Conservation (phyloP, 352 stramenopile species). For the Phytophthora pseudosyringae region DNA sequence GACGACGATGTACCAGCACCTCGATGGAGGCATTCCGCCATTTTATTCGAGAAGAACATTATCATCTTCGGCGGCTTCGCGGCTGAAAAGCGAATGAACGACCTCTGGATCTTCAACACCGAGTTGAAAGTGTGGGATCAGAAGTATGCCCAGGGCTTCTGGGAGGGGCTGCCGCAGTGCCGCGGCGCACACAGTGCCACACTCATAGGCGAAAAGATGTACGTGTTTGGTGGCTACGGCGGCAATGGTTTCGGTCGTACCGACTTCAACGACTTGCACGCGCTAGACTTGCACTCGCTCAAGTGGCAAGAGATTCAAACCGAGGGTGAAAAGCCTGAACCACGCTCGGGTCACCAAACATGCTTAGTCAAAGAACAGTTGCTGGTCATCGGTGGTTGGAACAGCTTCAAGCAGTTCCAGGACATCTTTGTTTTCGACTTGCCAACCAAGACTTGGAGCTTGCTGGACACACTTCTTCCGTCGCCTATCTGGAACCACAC, state of each 20-base stretch:
- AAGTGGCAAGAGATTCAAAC: conserved; percentile 91
- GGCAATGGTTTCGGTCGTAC: conserved; percentile 93
- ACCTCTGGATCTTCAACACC: conserved; percentile 97
- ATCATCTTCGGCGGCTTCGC: conserved; percentile 96
- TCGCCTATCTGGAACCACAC: conserved; percentile 95
- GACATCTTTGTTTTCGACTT: conserved; percentile 96
- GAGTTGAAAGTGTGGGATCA: conserved; percentile 94
- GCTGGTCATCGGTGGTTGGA: conserved; percentile 97
- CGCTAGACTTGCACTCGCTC: conserved; percentile 91
- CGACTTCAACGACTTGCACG: conserved; percentile 96
- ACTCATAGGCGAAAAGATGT: conserved; percentile 90
- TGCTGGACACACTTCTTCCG: conserved; percentile 54
- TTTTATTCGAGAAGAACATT: conserved; percentile 86
- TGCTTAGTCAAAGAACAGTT: conserved; percentile 91
- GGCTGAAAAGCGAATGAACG: conserved; percentile 94
- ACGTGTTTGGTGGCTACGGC: conserved; percentile 97
- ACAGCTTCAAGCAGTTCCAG: conserved; percentile 95
- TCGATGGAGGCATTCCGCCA: conserved; percentile 86
- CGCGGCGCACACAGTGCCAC: conserved; percentile 92
- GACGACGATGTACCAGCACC: conserved; percentile 72
- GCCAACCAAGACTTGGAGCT: conserved; percentile 85
- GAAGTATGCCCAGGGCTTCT: conserved; percentile 87
- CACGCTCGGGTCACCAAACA: conserved; percentile 94
- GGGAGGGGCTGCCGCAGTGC: conserved; percentile 90
- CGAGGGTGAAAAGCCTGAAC: conserved; percentile 90